These are phyloP conservation scores for Cordyceps fumosorosea DNA, from an alignment of 2,329 filamentous ascomycete species.

Conservation along the genomic window DNA sequence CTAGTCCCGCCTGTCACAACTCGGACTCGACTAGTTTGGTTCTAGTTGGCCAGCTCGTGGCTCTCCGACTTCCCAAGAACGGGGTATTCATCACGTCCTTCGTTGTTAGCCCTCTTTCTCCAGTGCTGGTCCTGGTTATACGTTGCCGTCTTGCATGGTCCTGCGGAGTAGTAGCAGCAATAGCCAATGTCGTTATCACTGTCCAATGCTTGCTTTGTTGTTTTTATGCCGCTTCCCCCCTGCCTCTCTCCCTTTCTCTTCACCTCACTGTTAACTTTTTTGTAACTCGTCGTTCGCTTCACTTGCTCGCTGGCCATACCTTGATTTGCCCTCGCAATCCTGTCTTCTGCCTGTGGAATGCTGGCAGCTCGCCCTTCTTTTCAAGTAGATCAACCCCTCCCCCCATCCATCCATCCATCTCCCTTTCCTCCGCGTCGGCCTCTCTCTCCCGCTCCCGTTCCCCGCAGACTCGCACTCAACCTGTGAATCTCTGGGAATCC, in stretches of 20 bases:
- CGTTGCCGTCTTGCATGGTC: not conserved
- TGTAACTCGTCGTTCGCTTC: not conserved
- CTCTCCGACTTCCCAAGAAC: not conserved
- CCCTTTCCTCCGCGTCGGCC: no score
- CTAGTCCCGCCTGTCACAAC: not conserved
- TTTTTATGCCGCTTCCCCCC: not conserved
- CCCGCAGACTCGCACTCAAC: not conserved
- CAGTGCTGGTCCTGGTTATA: not conserved
- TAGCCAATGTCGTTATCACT: not conserved
- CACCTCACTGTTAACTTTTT: not conserved
- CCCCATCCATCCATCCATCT: no score
- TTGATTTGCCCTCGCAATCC: not conserved
- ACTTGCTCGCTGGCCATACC: not conserved
- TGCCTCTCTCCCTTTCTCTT: not conserved
- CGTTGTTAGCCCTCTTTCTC: not conserved
- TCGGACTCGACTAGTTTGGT: not conserved
- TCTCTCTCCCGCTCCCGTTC: no score
- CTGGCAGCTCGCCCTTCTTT: not conserved
- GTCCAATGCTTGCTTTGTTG: not conserved
- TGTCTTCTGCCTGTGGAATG: not conserved
- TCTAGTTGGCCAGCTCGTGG: not conserved
- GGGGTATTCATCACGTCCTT: not conserved
- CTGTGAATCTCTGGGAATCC: not conserved
- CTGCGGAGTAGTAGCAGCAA: not conserved
- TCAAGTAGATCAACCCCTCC: not conserved